phyloP scores from a whole-genome alignment of 2,329 filamentous ascomycete species.

The Fusarium sambucinum region DNA sequence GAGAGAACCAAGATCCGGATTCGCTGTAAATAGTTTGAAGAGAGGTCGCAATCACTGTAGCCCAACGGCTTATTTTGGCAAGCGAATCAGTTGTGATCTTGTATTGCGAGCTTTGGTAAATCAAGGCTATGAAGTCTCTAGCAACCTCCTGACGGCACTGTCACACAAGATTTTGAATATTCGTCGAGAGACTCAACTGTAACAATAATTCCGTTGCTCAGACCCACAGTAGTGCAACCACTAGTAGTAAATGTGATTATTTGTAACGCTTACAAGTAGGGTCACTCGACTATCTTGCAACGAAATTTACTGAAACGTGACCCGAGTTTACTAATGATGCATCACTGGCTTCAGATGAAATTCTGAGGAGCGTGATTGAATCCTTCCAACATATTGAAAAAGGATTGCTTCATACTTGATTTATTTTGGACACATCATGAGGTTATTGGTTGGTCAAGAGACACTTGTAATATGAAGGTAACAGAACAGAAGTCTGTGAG shows the following conservation, averaged over 20 bases:
- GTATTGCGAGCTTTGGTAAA: too few relatives aligned
- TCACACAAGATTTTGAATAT: background rate
- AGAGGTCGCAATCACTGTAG: background rate
- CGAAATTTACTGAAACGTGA: background rate
- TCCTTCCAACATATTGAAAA: too few relatives aligned
- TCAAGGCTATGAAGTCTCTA: background rate
- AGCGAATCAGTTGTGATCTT: background rate
- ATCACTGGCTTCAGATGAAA: background rate
- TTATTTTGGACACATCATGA: background rate
- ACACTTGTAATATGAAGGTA: background rate
- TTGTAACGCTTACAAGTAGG: background rate
- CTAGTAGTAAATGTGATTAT: background rate
- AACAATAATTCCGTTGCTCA: background rate
- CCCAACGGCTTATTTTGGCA: background rate
- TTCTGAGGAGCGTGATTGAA: background rate
- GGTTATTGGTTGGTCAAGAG: background rate
- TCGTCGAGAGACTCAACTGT: background rate
- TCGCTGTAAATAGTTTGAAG: background rate
- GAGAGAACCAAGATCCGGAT: fast-evolving
- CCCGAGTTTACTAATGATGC: background rate
- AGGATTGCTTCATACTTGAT: background rate
- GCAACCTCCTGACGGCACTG: too few relatives aligned
- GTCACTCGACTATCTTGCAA: background rate
- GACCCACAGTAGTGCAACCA: background rate
- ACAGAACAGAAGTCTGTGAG: background rate